Percentiles rank a stretch among this genome's conserved stretches.
These are phyloP conservation scores for Saraca asoca DNA, from an alignment of 331 rosid species.

Conservation along the genomic window DNA sequence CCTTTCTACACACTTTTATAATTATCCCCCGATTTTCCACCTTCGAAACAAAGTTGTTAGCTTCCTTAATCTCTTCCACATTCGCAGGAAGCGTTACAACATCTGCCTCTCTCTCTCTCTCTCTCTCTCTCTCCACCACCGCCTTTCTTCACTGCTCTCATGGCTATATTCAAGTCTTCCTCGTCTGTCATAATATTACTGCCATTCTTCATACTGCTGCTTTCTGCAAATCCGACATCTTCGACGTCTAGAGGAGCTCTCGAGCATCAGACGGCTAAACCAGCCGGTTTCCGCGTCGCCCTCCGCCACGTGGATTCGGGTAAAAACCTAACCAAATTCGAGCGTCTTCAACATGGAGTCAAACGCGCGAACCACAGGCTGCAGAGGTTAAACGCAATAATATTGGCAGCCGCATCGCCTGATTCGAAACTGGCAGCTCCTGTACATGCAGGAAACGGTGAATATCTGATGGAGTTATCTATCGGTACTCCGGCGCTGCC, in stretches of 20 bases:
- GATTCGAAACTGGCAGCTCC: too few relatives aligned
- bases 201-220: constrained; percentile 30
- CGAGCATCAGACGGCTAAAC: neutral
- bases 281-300: too few relatives aligned
- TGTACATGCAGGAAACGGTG: too few relatives aligned
- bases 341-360: too few relatives aligned
- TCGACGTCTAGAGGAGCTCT: constrained; percentile 54
- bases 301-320: too few relatives aligned
- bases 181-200: constrained; percentile 19
- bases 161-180: constrained; percentile 39
- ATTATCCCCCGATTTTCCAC: neutral
- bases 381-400: too few relatives aligned
- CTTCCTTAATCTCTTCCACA: constrained; percentile 31
- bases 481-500: too few relatives aligned
- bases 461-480: too few relatives aligned
- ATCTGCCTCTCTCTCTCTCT: neutral
- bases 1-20: neutral
- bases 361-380: too few relatives aligned
- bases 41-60: neutral
- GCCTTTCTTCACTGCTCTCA: constrained; percentile 30
- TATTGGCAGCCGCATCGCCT: too few relatives aligned
- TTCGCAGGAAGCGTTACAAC: constrained; percentile 35
- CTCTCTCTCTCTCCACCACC: neutral
- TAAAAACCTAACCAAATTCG: too few relatives aligned
- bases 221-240: constrained; percentile 39